Evolutionary conservation across 148 eudicot genomes (phyloP).

Genomic region (Fagopyrum homotropicum): DNA sequence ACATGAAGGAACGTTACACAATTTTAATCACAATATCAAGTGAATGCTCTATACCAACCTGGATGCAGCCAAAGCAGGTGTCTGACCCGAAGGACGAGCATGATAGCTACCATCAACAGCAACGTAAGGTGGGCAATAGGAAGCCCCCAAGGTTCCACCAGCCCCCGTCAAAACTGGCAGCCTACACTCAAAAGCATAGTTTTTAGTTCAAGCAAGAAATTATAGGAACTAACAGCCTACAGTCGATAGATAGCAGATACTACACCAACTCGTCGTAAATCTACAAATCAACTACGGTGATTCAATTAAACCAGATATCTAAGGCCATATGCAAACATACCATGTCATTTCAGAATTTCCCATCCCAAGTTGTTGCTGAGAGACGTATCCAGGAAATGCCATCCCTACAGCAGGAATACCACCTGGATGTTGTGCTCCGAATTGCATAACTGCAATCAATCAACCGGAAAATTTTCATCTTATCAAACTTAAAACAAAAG

Average conservation of each 20-base stretch:
- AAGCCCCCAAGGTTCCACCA: slow-evolving; percentile 77
- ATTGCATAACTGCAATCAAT: slow-evolving; percentile 67
- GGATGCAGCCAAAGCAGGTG: slow-evolving; percentile 48
- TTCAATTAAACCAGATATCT: background rate
- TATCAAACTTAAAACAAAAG: background rate
- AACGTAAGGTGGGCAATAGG: slow-evolving; percentile 72
- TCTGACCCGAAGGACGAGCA: slow-evolving; percentile 61
- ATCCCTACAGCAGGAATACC: slow-evolving; percentile 95
- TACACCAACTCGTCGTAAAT: background rate
- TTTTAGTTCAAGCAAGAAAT: background rate
- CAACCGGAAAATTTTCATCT: background rate
- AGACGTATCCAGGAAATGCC: slow-evolving; percentile 99
- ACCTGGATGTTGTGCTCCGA: slow-evolving; percentile 82
- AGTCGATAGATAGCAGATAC: background rate
- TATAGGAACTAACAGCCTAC: background rate
- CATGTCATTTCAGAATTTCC: slow-evolving; percentile 97
- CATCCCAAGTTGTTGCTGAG: slow-evolving; percentile 56
- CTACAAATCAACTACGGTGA: background rate
- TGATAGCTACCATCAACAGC: slow-evolving; percentile 67
- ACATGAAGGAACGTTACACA: background rate
- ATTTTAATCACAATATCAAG: slow-evolving; percentile 1
- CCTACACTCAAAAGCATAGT: slow-evolving; percentile 33
- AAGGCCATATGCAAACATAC: slow-evolving; percentile 27
- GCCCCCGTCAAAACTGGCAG: slow-evolving; percentile 81
- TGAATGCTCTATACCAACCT: slow-evolving; percentile 30